These are phyloP conservation scores for Pseudotsuga menziesii DNA, from an alignment of 75 land plant genomes.

Conservation along the genomic window DNA sequence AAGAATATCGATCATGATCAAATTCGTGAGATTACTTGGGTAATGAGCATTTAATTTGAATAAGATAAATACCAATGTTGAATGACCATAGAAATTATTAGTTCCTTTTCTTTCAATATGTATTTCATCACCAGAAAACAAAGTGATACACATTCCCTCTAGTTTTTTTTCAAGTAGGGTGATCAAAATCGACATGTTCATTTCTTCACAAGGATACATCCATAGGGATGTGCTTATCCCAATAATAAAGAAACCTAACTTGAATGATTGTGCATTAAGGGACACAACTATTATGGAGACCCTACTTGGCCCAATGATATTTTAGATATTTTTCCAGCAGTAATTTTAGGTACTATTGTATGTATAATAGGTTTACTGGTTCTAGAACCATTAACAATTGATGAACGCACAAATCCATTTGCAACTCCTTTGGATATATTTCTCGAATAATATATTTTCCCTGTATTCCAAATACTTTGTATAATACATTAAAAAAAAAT, in stretches of 20 bases:
- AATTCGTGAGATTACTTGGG: too few species aligned
- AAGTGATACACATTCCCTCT: neutral
- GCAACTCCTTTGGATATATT: conserved; percentile 29
- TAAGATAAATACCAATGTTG: neutral
- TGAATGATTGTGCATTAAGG: conserved; percentile 13
- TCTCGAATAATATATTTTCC: conserved; percentile 19
- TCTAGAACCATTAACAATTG: conserved; percentile 28
- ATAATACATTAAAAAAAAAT: conserved; percentile 7
- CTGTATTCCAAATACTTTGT: conserved; percentile 20
- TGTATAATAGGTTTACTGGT: conserved; percentile 22
- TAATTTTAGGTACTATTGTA: conserved; percentile 28
- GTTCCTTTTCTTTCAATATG: neutral
- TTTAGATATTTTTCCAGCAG: conserved; percentile 26
- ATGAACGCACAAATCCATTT: conserved; percentile 28
- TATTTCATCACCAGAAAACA: neutral
- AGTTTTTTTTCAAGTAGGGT: neutral
- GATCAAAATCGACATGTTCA: neutral
- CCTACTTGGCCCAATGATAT: conserved; percentile 32
- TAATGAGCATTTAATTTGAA: neutral
- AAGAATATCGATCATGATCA: too few species aligned
- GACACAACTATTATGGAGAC: conserved; percentile 29
- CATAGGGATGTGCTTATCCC: neutral
- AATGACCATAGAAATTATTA: neutral
- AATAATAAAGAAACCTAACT: neutral
- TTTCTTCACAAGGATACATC: neutral